Base-by-base conservation (phyloP, 176 grass and related monocot genomes). In the Alloteropsis semialata region DNA sequence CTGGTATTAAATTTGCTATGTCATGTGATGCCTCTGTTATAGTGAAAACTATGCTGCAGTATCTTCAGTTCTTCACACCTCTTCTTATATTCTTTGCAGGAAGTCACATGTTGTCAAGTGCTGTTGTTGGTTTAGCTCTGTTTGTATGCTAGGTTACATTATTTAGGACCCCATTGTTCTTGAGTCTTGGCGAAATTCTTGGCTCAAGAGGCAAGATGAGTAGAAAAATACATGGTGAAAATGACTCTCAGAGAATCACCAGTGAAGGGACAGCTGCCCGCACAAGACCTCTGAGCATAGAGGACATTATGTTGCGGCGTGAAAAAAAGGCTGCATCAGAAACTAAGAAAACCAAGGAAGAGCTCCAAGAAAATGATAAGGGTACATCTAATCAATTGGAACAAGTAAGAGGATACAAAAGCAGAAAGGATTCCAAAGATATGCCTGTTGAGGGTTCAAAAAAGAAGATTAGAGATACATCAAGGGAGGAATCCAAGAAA, bases 211-310 rank as follows among this genome's bases (percentile, higher is more conserved):
- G 53, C 75, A 92, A 89, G 48, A 99, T 96, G 97, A 89, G 80
- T 67, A 91, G 69, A 59, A 96, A 76, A 80, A 79, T 67, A 38
- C 60, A 81, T 46, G 77, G 62, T 57, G 61, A 86, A 65, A 66
- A 49, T 41, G 83, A 81, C 27, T 75, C 67, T 44, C 69, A 71
- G 71, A 81, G 41, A 78, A 57, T 41, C 65, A 46, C 57, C 36
- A 72, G 84, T 37, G 88, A 82, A 44, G 93, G 91, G 37, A 94
- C 93, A 19, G 75, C 97, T 74, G 97, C 97, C 8, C 89, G 97
- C 43, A 99, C 97, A 58, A 84, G 97, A 54, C 93, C 97, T 92
- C 17, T 94, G 57, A 94, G 91, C 87, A 90, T 92, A 75, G 83
- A 99, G 36, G 93, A 99, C 62, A 96, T 99, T 32, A 86, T 99